Conservation (phyloP, 2,329 filamentous ascomycete species). For the Xenoacremonium recifei region DNA sequence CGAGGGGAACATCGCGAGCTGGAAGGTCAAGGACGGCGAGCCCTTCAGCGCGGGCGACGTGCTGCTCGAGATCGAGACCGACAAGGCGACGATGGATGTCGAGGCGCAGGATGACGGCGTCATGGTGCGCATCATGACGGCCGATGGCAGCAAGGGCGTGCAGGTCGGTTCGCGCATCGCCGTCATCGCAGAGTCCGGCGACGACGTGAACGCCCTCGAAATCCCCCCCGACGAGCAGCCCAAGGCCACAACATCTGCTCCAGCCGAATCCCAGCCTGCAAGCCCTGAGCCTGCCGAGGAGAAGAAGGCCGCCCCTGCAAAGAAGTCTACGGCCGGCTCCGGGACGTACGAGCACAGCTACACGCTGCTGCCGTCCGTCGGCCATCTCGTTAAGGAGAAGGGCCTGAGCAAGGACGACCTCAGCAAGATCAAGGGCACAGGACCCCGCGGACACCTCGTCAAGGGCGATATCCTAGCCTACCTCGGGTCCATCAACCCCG, state of each 20-base stretch:
- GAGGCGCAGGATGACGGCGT: constrained; percentile 89
- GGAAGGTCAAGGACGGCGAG: constrained; percentile 87
- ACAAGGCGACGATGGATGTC: constrained; percentile 93
- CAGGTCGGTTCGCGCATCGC: constrained; percentile 80
- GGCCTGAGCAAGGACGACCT: constrained; percentile 73
- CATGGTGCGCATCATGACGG: constrained; percentile 76
- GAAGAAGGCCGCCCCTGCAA: constrained; percentile 30
- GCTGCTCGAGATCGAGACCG: constrained; percentile 87
- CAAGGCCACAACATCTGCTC: constrained; percentile 69
- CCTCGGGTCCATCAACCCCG: constrained; percentile 71
- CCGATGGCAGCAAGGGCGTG: constrained; percentile 72
- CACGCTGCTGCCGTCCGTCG: constrained; percentile 79
- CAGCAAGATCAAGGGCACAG: constrained; percentile 80
- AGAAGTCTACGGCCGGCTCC: constrained; percentile 34
- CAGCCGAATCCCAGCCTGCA: constrained; percentile 43
- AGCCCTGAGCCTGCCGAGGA: constrained; percentile 28
- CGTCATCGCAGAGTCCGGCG: constrained; percentile 76
- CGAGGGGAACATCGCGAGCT: constrained; percentile 82
- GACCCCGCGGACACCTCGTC: constrained; percentile 82
- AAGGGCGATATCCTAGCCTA: constrained; percentile 96
- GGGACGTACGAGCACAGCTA: constrained; percentile 65
- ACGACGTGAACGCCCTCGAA: constrained; percentile 73
- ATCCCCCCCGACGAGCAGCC: constrained; percentile 67
- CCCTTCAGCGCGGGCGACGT: constrained; percentile 81
- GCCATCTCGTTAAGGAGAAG: constrained; percentile 76